Conservation (phyloP, 2,329 filamentous ascomycete genomes). For the Penicillium expansum region DNA sequence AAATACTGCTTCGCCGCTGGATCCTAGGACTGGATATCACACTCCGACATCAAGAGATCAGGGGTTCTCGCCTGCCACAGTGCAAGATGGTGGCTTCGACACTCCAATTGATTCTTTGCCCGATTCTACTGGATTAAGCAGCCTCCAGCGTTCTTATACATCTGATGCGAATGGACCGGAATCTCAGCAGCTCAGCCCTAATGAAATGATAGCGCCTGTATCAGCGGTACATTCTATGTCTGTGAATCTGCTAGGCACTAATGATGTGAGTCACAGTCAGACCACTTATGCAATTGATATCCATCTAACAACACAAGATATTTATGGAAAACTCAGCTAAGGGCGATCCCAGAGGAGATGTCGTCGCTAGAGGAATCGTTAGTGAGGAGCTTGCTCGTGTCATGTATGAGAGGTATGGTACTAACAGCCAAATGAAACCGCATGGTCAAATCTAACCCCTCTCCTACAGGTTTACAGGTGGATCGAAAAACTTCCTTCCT, state of each 20-base stretch:
- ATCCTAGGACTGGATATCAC: conserved; percentile 21
- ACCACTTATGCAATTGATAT: not conserved
- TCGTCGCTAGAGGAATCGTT: conserved; percentile 33
- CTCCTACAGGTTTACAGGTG: conserved; percentile 27
- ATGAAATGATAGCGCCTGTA: conserved; percentile 38
- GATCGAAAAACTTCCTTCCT: conserved; percentile 35
- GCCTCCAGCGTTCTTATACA: conserved; percentile 24
- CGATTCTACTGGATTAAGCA: conserved; percentile 15
- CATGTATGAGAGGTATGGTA: conserved; percentile 35
- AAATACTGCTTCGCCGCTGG: conserved; percentile 18
- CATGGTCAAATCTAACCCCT: not conserved
- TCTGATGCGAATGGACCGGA: conserved; percentile 29
- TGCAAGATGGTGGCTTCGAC: conserved; percentile 20
- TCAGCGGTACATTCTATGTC: conserved; percentile 39
- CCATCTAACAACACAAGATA: conserved; percentile 19
- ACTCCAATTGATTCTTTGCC: conserved; percentile 25
- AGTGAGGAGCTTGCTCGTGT: conserved; percentile 33
- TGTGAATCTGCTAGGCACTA: conserved; percentile 32
- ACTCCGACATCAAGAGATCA: conserved; percentile 27
- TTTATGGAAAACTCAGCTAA: conserved; percentile 32
- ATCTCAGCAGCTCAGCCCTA: conserved; percentile 34
- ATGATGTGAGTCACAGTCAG: conserved; percentile 22
- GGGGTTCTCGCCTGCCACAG: conserved; percentile 26
- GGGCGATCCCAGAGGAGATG: conserved; percentile 30
- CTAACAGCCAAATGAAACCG: not conserved